A percentile compares a stretch with the other conserved stretches of the same genome.
Evolutionary conservation across 192 early-diverging fungal species (phyloP).

Genomic region (Kappamyces sp.): DNA sequence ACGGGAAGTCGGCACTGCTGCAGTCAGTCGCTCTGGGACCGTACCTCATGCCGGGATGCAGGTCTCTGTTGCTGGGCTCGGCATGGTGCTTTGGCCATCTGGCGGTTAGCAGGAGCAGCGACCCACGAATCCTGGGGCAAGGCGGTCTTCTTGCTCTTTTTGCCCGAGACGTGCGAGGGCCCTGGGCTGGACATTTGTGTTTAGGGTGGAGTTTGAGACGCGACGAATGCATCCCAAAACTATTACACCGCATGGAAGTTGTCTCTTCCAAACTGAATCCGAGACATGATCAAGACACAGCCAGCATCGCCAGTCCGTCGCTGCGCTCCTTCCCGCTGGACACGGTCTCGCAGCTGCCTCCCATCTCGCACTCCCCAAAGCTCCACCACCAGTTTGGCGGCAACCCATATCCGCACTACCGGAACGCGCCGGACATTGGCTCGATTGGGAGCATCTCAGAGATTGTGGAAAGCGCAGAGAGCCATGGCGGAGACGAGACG

Average conservation of each 20-base stretch:
- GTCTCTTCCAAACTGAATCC: not conserved
- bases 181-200: too few relatives aligned
- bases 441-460: conserved; percentile 11
- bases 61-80: too few relatives aligned
- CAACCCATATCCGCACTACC: conserved; percentile 2
- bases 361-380: conserved; percentile 13
- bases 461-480: not conserved
- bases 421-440: conserved; percentile 10
- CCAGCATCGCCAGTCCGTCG: not conserved
- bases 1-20: too few relatives aligned
- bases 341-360: conserved; percentile 12
- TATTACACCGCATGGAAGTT: not conserved
- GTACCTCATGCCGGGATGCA: too few relatives aligned
- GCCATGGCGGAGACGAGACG: not conserved
- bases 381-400: not conserved
- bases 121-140: too few relatives aligned
- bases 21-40: too few relatives aligned
- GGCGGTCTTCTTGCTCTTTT: too few relatives aligned
- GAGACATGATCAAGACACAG: not conserved
- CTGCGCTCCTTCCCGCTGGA: conserved; percentile 7
- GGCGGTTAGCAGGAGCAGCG: too few relatives aligned
- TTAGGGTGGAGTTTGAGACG: not conserved
- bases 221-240: not conserved
- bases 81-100: too few relatives aligned
- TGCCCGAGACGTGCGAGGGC: too few relatives aligned